Base-by-base conservation (phyloP, 2,329 filamentous ascomycete species). In the Sporothrix pseudoabietina region DNA sequence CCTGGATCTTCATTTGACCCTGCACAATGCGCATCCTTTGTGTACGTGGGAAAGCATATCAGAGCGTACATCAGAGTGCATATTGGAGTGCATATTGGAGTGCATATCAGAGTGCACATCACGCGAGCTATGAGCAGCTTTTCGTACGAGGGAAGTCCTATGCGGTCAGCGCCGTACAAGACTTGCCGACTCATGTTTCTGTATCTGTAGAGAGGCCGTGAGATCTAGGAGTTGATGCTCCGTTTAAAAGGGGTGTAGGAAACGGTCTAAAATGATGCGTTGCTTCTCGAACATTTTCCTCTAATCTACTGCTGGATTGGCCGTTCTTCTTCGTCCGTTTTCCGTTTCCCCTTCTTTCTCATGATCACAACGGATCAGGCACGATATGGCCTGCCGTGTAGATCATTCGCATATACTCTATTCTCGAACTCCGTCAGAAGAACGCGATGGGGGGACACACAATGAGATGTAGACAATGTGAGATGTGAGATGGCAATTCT, bases 311-410 rank as follows among this genome's bases (percentile, higher is more conserved):
- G 26, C 26, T 55, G 10, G 8, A 12, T 39, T 32, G 22, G 5
- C 57, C 4, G 22, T 69, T 26, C 12, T 14, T 41, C 8, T 32
- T 41, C 41, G 26, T 44, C 54, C 35, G 10, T 59, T n/a, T 35
- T 55, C 26, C 26, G 54, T 52, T 55, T 63, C 54, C 52, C n/a
- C 39, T 8, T 57, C 32, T 7, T 44, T 39, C 35, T 44, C 54
- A 16, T 69, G 65, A 63, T 69, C 52, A 55, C 54, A 52, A 52
- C 63, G 65, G 71, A 66, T 72, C 71, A 69, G 71, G 54, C 52
- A 69, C 47, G 52, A 69, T 44, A 22, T 8, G 52, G 9, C 22
- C 47, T 19, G 55, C 69, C 69, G 69, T 59, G 49, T 39, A 55
- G 49, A 69, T 69, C 66, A 44, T 41, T 70, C 49, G 52, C 22